phyloP scores from a whole-genome alignment of 805 yeast genomes.

The Isabelozyma pseudorhagii region DNA sequence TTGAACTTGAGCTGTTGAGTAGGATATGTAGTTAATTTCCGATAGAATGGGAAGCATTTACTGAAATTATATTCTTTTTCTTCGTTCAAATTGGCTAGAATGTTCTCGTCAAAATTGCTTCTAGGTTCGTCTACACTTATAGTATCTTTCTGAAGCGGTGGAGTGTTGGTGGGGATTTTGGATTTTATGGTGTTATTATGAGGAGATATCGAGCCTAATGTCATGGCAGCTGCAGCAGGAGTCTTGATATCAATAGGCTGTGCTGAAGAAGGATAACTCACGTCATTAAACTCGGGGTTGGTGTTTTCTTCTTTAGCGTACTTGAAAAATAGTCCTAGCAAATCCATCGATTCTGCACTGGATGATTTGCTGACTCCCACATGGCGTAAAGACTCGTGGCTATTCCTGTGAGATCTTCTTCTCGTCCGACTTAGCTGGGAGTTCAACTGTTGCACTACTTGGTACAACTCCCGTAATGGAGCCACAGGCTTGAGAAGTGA shows the following conservation, averaged over 20 bases:
- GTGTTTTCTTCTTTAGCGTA: conserved; percentile 36
- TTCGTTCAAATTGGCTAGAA: conserved; percentile 23
- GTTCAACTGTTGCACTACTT: conserved; percentile 17
- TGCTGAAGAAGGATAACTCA: neutral
- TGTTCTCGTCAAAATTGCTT: conserved; percentile 11
- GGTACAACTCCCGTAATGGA: conserved; percentile 33
- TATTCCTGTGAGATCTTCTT: conserved; percentile 1
- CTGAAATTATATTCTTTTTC: conserved; percentile 64
- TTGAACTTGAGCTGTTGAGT: conserved; percentile 48
- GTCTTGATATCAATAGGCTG: neutral
- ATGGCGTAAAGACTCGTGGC: neutral
- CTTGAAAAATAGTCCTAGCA: conserved; percentile 35
- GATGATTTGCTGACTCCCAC: neutral
- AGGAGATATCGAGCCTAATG: neutral
- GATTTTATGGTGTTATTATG: neutral
- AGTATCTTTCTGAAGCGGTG: neutral
- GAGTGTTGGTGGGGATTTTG: neutral
- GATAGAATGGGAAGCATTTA: conserved; percentile 78
- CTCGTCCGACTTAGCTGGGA: conserved; percentile 1
- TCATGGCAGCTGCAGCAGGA: neutral
- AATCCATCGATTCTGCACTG: conserved; percentile 22
- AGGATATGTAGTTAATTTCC: conserved; percentile 53
- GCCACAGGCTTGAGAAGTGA: conserved; percentile 21
- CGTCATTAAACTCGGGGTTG: neutral
- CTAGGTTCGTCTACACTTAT: neutral